Conservation (phyloP, 2,329 filamentous ascomycete species). For the Plenodomus biglobosus region DNA sequence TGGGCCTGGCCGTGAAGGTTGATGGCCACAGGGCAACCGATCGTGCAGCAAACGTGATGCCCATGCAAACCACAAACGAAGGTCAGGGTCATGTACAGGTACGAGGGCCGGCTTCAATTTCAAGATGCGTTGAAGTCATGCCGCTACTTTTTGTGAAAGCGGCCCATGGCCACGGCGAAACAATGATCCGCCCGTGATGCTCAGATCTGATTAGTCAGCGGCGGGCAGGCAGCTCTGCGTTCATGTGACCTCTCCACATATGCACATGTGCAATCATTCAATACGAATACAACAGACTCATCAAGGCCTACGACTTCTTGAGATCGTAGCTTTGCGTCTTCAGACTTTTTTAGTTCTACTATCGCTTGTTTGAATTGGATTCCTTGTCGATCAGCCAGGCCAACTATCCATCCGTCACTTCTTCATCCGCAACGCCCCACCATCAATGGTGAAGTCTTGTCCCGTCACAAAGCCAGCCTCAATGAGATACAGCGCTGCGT, state of each 20-base stretch:
- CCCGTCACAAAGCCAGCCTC: slow-evolving; percentile 45
- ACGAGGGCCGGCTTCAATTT: not conserved
- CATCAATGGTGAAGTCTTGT: slow-evolving; percentile 43
- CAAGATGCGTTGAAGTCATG: too few species aligned
- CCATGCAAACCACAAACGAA: not conserved
- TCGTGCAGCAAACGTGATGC: not conserved
- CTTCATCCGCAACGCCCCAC: slow-evolving; percentile 43
- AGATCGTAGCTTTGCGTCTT: too few species aligned
- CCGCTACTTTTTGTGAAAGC: not conserved
- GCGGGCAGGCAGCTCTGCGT: not conserved
- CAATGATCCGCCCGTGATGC: not conserved
- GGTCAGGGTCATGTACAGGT: not conserved
- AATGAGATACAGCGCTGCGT: slow-evolving; percentile 48
- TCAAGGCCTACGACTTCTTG: too few species aligned
- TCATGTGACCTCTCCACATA: too few species aligned
- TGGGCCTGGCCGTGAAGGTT: not conserved
- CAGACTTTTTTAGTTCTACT: too few species aligned
- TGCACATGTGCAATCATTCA: too few species aligned
- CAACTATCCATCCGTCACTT: slow-evolving; percentile 5
- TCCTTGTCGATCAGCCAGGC: too few species aligned
- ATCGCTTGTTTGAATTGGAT: too few species aligned
- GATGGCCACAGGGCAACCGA: not conserved
- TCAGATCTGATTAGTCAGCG: not conserved
- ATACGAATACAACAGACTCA: too few species aligned
- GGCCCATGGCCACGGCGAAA: not conserved